Base-by-base conservation (phyloP, 108 stramenopile genomes). In the Aureococcus anophagefferens region DNA sequence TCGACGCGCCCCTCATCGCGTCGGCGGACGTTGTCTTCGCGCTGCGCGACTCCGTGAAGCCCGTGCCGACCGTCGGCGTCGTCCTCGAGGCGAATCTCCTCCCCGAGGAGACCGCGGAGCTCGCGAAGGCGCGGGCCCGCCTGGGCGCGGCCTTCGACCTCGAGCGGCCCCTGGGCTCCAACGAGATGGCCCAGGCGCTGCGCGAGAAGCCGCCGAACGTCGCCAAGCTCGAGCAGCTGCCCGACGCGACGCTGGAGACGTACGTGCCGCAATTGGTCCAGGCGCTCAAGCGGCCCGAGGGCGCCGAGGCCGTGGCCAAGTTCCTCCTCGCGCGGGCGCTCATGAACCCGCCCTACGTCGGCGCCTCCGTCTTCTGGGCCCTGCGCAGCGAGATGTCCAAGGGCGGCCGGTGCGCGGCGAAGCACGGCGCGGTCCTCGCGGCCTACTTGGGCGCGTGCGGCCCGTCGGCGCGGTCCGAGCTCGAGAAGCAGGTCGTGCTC, bases 251-350 rank as follows among this genome's bases (percentile, higher is more conserved):
- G 30, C 29, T 79, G n/a, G n/a, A 67, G 21, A 34, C 46, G 45
- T 33, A 46, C 34, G 25, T 79, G 18, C 73, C 71, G n/a, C 77
- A 79, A 40, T 67, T 79, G 28, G 45, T 67, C 28, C 77, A 79
- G 68, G 59, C 59, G 30, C 68, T 79, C 4, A 79, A 79, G 64
- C 30, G 36, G 51, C 36, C 35, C 4, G 7, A 7, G 3, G n/a
- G 11, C 17, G 40, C 29, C 25, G 33, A 46, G 35, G 0, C 63
- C 30, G 33, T 74, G 25, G 5, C 32, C 31, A 9, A 30, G 0
- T 33, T 68, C 63, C 45, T 79, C 5, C 32, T 79, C 3, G 11
- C 29, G 0, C 67, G 77, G 30, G 68, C 77, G 18, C 30, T 79
- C 35, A 32, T 9, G 30, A 63, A 45, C 63, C 64, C 66, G 45